Evolutionary conservation across 164 flowering plant species (phyloP), one percentile per base, ranked within the genome.

Genomic region (Tetracentron sinense): DNA sequence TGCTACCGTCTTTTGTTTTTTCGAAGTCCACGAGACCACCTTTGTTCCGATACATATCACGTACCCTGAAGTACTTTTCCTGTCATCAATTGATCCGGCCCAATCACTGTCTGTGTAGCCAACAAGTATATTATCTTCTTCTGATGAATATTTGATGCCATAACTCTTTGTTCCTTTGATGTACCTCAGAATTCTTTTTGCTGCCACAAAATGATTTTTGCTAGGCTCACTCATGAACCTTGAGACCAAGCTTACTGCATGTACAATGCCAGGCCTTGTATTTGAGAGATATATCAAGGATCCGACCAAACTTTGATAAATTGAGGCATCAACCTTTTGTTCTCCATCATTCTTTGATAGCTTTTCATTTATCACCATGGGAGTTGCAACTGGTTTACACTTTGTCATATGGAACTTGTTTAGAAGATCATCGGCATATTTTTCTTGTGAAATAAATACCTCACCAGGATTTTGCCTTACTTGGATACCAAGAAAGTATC

Each of bases 291-390:
- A 69, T 1, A 69, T 35, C 26, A 69, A 17, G 11, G 52, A 56
- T 0, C 63, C 58, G 33, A 58, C 63, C 11, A 66, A 29, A 57
- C 72, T 42, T 31, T 11, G 20, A 31, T 61, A 61, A 21, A 23
- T 3, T 1, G 46, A 27, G 0, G 61, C 49, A 33, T 62, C 53
- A 0, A 33, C 42, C 31, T 61, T 68, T 48, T 25, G 1, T 15
- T 56, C 62, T 28, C 57, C 72, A 62, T 49, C 66, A 56, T 62
- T 31, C 47, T 67, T 66, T 16, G 31, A 8, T 6, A 61, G 54
- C n/a, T 68, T 68, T 26, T 51, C 56, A 50, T 63, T 69, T 26
- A 27, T 2, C 4, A 19, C 56, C 67, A 62, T 53, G 15, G 62
- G 53, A 15, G 63, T 56, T 4, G 31, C 29, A 3, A 50, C 23